Conservation (phyloP, 495 filamentous ascomycete species). For the Talaromyces proteolyticus region DNA sequence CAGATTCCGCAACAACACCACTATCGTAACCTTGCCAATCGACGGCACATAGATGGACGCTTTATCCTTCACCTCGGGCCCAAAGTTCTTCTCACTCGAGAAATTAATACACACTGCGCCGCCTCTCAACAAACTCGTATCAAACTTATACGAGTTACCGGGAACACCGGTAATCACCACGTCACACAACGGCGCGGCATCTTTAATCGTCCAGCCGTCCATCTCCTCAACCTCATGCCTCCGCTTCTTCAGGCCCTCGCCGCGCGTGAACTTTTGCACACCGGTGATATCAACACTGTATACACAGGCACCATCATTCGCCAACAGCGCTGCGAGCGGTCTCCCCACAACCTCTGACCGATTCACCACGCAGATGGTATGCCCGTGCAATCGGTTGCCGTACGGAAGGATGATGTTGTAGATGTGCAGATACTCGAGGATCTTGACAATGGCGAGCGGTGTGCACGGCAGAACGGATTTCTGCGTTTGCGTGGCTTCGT, state of each 20-base stretch:
- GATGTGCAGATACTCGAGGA: constrained; percentile 87
- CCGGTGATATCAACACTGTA: constrained; percentile 91
- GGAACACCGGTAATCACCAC: constrained; percentile 96
- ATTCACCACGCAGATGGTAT: constrained; percentile 92
- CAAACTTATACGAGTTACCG: constrained; percentile 77
- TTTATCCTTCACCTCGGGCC: constrained; percentile 78
- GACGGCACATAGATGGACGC: constrained; percentile 96
- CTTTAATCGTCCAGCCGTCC: constrained; percentile 65
- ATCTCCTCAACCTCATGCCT: constrained; percentile 80
- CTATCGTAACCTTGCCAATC: constrained; percentile 96
- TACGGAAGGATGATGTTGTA: constrained; percentile 96
- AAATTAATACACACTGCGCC: constrained; percentile 97
- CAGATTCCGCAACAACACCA: constrained; percentile 81
- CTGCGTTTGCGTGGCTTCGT: constrained; percentile 63
- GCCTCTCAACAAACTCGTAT: constrained; percentile 71
- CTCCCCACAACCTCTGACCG: constrained; percentile 91
- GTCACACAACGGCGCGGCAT: constrained; percentile 81
- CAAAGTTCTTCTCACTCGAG: constrained; percentile 94
- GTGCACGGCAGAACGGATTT: constrained; percentile 96
- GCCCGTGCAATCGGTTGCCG: constrained; percentile 86
- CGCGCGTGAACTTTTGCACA: constrained; percentile 87
- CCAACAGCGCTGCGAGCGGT: constrained; percentile 87
- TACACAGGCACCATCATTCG: constrained; percentile 92
- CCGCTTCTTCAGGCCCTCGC: constrained; percentile 71
- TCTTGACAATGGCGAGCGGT: constrained; percentile 91